A percentile compares a stretch with the other conserved stretches of the same genome.
These are phyloP conservation scores for Phytophthora constricta DNA, from an alignment of 352 stramenopile species.

Conservation along the genomic window DNA sequence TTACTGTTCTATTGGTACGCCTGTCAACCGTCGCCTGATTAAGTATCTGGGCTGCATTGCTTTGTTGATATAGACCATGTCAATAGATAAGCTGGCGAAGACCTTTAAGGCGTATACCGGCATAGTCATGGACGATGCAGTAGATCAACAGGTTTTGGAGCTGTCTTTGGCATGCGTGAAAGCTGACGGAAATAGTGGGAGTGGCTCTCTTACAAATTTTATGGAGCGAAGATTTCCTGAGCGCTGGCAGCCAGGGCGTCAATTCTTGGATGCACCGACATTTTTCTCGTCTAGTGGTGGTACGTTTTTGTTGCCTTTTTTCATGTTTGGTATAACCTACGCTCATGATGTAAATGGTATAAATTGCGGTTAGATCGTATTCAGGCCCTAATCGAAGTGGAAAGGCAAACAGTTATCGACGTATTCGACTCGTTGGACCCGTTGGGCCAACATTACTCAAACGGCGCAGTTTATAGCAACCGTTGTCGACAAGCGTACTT, in stretches of 20 bases:
- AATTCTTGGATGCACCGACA: slow-evolving; percentile 32
- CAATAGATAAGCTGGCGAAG: slow-evolving; percentile 24
- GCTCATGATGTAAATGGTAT: background rate
- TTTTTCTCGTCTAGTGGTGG: slow-evolving; percentile 31
- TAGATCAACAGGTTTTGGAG: slow-evolving; percentile 18
- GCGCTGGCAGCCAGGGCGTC: slow-evolving; percentile 41
- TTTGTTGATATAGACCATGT: slow-evolving; percentile 28
- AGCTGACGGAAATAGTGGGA: background rate
- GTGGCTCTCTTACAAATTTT: background rate
- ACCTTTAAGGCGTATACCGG: slow-evolving; percentile 43
- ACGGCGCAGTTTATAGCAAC: background rate
- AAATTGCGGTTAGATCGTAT: slow-evolving; percentile 33
- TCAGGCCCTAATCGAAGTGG: slow-evolving; percentile 39
- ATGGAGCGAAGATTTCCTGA: background rate
- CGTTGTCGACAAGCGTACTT: slow-evolving; percentile 27
- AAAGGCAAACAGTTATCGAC: slow-evolving; percentile 44
- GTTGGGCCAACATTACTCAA: background rate
- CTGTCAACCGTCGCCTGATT: too few species aligned
- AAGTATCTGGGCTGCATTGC: background rate
- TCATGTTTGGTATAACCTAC: background rate
- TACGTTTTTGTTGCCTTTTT: slow-evolving; percentile 14
- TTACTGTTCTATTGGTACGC: background rate
- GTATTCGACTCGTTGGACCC: slow-evolving; percentile 25
- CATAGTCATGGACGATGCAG: slow-evolving; percentile 18
- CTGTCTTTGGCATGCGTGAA: slow-evolving; percentile 9